phyloP scores from a whole-genome alignment of 345 rosid genomes.

The Gossypium thurberi region DNA sequence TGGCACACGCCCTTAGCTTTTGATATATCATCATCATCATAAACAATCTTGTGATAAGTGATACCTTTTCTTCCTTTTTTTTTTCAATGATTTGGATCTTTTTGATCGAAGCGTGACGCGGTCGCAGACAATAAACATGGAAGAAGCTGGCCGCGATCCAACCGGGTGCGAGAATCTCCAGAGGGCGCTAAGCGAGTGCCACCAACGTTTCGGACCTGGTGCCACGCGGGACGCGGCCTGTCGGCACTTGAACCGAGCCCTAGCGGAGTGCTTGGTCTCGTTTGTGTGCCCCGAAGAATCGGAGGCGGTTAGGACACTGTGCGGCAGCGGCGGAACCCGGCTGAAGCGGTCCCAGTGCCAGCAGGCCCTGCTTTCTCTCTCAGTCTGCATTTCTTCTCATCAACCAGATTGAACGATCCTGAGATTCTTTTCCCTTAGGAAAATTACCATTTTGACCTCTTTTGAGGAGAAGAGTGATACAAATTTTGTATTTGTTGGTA shows the following conservation, averaged over 20 bases:
- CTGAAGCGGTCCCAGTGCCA: constrained; percentile 79
- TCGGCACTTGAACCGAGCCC: constrained; percentile 63
- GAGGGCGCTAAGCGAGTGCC: constrained; percentile 57
- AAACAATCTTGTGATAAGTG: no score
- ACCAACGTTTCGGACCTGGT: constrained; percentile 53
- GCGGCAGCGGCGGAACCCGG: constrained; percentile 78
- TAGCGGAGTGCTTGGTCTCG: constrained; percentile 71
- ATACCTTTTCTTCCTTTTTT: no score
- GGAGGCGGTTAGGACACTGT: constrained; percentile 70
- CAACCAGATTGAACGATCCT: constrained; percentile 12
- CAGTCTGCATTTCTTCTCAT: constrained; percentile 45
- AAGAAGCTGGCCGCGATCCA: not conserved
- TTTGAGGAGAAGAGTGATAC: not conserved
- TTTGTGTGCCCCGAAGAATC: constrained; percentile 63
- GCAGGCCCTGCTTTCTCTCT: constrained; percentile 68
- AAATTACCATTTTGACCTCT: not conserved
- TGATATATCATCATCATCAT: no score
- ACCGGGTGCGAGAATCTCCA: constrained; percentile 52
- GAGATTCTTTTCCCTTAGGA: not conserved
- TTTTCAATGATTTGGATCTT: not conserved
- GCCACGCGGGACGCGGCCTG: constrained; percentile 44
- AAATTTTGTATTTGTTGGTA: not conserved
- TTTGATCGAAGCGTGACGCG: not conserved
- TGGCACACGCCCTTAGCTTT: no score
- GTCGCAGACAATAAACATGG: not conserved